These are phyloP conservation scores for Decorospora gaudefroyi DNA, from an alignment of 2,329 filamentous ascomycete species.

Conservation along the genomic window DNA sequence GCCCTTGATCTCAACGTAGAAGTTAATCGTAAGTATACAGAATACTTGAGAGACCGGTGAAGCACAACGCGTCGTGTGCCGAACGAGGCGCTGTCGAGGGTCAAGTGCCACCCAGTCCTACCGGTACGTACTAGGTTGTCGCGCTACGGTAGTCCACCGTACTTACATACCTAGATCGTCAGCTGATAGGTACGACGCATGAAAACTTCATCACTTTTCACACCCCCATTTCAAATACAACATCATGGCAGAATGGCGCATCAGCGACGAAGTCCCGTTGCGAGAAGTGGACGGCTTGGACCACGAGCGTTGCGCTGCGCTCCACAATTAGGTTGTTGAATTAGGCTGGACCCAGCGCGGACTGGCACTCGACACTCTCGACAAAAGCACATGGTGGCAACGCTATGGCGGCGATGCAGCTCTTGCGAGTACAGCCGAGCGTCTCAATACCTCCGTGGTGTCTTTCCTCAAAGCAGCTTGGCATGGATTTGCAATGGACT, in stretches of 20 bases:
- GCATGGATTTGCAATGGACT: constrained; percentile 17
- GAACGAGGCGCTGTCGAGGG: too few relatives aligned
- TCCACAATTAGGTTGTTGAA: constrained; percentile 16
- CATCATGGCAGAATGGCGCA: constrained; percentile 14
- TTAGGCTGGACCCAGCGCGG: constrained; percentile 15
- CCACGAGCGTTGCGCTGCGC: constrained; percentile 10
- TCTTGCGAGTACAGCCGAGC: constrained; percentile 10
- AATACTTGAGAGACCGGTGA: too few relatives aligned
- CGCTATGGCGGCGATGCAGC: constrained; percentile 18
- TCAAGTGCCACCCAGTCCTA: too few relatives aligned
- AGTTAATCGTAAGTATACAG: too few relatives aligned
- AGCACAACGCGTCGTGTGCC: too few relatives aligned
- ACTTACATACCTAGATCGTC: too few relatives aligned
- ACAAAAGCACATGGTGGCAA: constrained; percentile 17
- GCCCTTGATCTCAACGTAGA: too few relatives aligned
- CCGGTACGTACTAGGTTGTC: too few relatives aligned
- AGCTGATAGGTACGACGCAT: too few relatives aligned
- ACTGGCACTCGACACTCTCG: constrained; percentile 11
- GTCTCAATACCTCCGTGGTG: constrained; percentile 13
- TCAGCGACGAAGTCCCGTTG: constrained; percentile 2
- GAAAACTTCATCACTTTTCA: not conserved
- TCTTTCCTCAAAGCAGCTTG: constrained; percentile 18
- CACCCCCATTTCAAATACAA: not conserved
- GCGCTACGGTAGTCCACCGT: too few relatives aligned
- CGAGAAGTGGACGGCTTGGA: constrained; percentile 11